Evolutionary conservation across 495 filamentous ascomycete species (phyloP).

Genomic region (Evernia prunastri): DNA sequence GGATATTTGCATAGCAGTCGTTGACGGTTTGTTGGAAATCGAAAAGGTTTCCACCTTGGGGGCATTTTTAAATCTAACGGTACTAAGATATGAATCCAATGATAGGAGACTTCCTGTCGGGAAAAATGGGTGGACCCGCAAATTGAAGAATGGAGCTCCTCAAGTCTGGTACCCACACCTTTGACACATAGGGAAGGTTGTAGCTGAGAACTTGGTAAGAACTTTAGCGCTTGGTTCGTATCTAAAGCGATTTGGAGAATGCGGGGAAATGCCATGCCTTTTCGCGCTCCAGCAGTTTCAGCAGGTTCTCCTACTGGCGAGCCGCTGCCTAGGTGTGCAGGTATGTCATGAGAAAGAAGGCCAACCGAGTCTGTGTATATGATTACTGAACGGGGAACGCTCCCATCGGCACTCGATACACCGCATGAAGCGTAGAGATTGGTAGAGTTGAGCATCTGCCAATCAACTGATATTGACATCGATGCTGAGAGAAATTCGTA

Average conservation of each 20-base stretch:
- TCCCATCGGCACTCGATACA: background rate
- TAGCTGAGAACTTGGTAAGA: background rate
- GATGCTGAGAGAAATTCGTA: no score
- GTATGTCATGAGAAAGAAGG: background rate
- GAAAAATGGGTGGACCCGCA: background rate
- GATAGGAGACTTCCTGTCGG: background rate
- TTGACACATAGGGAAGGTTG: background rate
- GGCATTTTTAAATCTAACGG: background rate
- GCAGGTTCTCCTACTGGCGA: background rate
- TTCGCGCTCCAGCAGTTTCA: background rate
- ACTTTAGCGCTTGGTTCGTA: background rate
- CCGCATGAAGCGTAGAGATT: background rate
- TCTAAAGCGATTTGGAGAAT: background rate
- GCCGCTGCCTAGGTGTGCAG: background rate
- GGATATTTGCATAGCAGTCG: background rate
- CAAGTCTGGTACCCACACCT: no score
- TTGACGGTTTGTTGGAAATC: background rate
- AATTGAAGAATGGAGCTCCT: background rate
- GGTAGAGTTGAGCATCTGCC: background rate
- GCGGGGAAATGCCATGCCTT: background rate
- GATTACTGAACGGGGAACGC: background rate
- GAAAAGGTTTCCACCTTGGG: background rate
- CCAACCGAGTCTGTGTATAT: background rate
- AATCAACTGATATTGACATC: background rate
- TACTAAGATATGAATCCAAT: background rate